phyloP scores from a whole-genome alignment of 2,329 filamentous ascomycete genomes.

The Penicillium sp. region DNA sequence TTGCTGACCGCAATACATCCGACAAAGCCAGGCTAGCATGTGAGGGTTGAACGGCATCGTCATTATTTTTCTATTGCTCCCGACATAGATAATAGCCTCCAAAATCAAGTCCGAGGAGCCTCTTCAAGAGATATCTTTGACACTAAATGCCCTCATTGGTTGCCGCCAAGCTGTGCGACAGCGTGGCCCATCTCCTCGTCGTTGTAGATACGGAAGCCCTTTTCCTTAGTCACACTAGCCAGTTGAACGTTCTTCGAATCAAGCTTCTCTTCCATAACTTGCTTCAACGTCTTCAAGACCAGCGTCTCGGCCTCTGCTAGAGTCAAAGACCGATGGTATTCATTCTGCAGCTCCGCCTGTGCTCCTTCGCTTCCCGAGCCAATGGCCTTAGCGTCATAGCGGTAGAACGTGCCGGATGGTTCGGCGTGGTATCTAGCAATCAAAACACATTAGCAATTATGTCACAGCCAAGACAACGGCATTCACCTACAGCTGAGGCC shows the following conservation, averaged over 20 bases:
- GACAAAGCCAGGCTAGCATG: slow-evolving; percentile 1
- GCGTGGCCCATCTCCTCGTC: slow-evolving; percentile 96
- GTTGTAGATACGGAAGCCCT: slow-evolving; percentile 97
- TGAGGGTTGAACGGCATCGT: slow-evolving; percentile 25
- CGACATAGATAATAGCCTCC: slow-evolving; percentile 20
- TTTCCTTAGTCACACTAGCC: slow-evolving; percentile 95
- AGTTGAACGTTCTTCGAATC: slow-evolving; percentile 98
- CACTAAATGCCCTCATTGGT: slow-evolving; percentile 36
- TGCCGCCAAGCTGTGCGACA: slow-evolving; percentile 65
- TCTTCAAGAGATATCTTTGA: slow-evolving; percentile 13
- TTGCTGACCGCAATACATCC: neutral
- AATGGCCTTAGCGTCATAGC: slow-evolving; percentile 98
- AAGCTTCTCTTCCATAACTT: slow-evolving; percentile 99
- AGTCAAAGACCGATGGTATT: slow-evolving; percentile 97
- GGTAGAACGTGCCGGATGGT: slow-evolving; percentile 96
- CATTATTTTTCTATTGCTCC: slow-evolving; percentile 32
- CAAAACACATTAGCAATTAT: neutral
- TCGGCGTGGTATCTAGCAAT: slow-evolving; percentile 80
- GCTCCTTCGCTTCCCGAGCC: slow-evolving; percentile 96
- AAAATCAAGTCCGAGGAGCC: slow-evolving; percentile 13
- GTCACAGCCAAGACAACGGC: neutral
- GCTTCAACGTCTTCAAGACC: slow-evolving; percentile 96
- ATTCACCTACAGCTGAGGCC: slow-evolving; percentile 71
- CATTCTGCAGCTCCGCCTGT: slow-evolving; percentile 95
- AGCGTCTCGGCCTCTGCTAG: slow-evolving; percentile 90